phyloP scores from a whole-genome alignment of 208 protist genomes.

The Strigomonas culicis region DNA sequence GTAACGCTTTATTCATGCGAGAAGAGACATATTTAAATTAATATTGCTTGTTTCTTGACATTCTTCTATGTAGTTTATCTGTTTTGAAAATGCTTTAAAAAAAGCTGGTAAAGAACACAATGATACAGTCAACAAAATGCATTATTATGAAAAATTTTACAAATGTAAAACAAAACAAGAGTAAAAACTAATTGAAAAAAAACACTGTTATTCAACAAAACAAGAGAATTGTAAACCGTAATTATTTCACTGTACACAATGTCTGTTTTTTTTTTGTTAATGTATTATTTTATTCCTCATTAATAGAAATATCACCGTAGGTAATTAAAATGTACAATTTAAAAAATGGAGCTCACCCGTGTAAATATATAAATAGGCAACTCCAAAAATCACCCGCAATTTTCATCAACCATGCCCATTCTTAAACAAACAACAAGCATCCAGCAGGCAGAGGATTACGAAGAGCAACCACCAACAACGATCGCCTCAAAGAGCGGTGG shows the following conservation, averaged over 20 bases:
- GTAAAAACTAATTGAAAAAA: neutral
- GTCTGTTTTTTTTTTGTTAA: neutral
- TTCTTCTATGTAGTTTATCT: slow-evolving; percentile 20
- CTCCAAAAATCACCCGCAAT: too few species aligned
- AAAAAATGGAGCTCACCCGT: too few species aligned
- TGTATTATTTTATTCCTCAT: neutral
- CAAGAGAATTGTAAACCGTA: neutral
- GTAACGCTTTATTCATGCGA: neutral
- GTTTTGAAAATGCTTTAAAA: slow-evolving; percentile 60
- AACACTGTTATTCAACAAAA: neutral
- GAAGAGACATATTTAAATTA: neutral
- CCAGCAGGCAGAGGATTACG: too few species aligned
- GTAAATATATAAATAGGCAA: too few species aligned
- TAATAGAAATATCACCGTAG: neutral
- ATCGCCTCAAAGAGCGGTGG: too few species aligned
- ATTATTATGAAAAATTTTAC: slow-evolving; percentile 78
- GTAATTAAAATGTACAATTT: too few species aligned
- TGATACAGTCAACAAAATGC: slow-evolving; percentile 83
- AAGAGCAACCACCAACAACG: too few species aligned
- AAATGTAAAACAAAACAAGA: slow-evolving; percentile 6
- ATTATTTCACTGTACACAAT: neutral
- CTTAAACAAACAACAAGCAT: too few species aligned
- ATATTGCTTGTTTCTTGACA: neutral
- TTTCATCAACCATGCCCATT: too few species aligned
- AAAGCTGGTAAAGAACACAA: slow-evolving; percentile 76